Base-by-base conservation (phyloP, 257 asterid genomes). In the Capsicum rhomboideum region DNA sequence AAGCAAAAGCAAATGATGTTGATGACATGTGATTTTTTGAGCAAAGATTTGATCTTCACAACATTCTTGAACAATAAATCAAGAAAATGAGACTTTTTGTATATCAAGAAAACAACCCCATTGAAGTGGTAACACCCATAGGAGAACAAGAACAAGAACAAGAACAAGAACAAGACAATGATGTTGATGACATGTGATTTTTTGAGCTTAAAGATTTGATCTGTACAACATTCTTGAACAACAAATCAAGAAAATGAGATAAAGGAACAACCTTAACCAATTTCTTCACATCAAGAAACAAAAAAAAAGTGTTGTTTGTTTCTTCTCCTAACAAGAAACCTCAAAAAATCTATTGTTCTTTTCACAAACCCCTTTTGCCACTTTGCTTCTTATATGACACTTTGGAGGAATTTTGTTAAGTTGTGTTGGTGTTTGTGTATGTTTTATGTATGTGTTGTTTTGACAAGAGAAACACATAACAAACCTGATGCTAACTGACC, bases 51-150 rank as follows among this genome's bases (percentile, higher is more conserved):
- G n/a, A 72, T 44, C 40, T 34, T 34, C 4, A 2, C 4, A 34
- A 34, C 40, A 34, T 34, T 34, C 40, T 34, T 34, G 40, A 34
- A 34, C 4, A 34, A 34, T 5, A 34, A 34, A 34, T 34, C 40
- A 12, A 52, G 78, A 34, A 34, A 34, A 34, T 34, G 40, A 34
- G 40, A 78, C 49, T 78, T 1, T 79, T 29, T 58, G 10, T 44
- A 23, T n/a, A 44, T 21, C 34, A 69, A 69, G 0, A 87, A 40
- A 83, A 71, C 89, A 80, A 85, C 44, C 91, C 93, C 87, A 87
- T 64, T 69, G 91, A 84, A 23, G 85, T 37, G 26, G n/a, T 31
- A 66, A 82, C 21, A 26, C 82, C 53, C 34, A 77, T 50, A 21
- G 85, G 12, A 56, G 78, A 23, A 75, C 84, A 83, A 18, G 88